Conservation (phyloP, 768 basidiomycete genomes). For the Leccinellum luteum region DNA sequence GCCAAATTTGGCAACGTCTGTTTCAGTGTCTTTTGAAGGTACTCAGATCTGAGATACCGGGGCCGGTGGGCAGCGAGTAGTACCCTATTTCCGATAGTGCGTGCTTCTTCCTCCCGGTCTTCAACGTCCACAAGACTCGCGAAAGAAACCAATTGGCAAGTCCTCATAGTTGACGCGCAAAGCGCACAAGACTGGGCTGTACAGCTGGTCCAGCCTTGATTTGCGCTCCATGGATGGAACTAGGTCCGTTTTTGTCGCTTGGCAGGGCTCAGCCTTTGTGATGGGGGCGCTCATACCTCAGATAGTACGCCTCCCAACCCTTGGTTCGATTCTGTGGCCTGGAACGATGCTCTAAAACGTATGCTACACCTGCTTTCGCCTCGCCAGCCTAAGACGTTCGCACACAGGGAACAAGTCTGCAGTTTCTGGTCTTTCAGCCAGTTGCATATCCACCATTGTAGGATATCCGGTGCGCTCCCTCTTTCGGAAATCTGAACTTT, state of each 20-base stretch:
- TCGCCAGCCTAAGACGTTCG: slow-evolving; percentile 5
- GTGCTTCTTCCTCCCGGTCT: slow-evolving; percentile 19
- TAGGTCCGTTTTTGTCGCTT: slow-evolving; percentile 38
- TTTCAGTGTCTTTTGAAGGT: slow-evolving; percentile 11
- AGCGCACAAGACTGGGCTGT: slow-evolving; percentile 69
- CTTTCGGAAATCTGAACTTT: not conserved
- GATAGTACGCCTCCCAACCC: slow-evolving; percentile 53
- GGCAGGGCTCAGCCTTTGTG: not conserved
- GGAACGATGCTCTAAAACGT: slow-evolving; percentile 70
- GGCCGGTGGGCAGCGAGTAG: slow-evolving; percentile 11
- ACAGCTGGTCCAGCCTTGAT: slow-evolving; percentile 55
- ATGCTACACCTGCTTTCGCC: slow-evolving; percentile 23
- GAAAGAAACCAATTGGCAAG: slow-evolving; percentile 15
- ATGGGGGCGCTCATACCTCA: slow-evolving; percentile 20
- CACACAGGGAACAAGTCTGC: slow-evolving; percentile 77
- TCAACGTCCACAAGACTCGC: slow-evolving; percentile 9
- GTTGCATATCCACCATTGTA: slow-evolving; percentile 88
- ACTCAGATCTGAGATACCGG: slow-evolving; percentile 3
- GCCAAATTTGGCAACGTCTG: slow-evolving; percentile 22
- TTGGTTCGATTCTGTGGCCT: slow-evolving; percentile 58
- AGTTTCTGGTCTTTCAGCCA: slow-evolving; percentile 87
- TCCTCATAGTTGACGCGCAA: slow-evolving; percentile 46
- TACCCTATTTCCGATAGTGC: slow-evolving; percentile 19
- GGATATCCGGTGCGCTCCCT: slow-evolving; percentile 69
- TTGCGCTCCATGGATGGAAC: slow-evolving; percentile 75